Percentiles rank a stretch among this genome's conserved stretches.
Conservation (phyloP, 176 grass and related monocot genomes). For the Pontederia paniculata region DNA sequence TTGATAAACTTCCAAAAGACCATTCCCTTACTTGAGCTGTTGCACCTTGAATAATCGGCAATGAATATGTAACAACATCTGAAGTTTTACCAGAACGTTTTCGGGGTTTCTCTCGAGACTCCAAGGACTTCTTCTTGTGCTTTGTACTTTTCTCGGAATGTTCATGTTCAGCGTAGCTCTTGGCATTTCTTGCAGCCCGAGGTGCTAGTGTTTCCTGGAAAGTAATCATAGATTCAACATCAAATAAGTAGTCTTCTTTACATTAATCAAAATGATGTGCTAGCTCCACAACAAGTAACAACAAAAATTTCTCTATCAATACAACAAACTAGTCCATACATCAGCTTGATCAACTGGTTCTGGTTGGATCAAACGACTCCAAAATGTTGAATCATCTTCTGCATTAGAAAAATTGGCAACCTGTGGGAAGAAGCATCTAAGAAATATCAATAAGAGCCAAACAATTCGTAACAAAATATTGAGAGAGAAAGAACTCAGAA, state of each 20-base stretch:
- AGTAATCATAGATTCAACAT: not conserved
- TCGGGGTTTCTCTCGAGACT: constrained; percentile 61
- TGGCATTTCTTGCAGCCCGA: constrained; percentile 85
- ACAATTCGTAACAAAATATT: constrained; percentile 10
- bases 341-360: constrained; percentile 66
- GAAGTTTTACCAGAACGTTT: constrained; percentile 68
- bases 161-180: constrained; percentile 83
- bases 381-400: constrained; percentile 92
- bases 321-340: constrained; percentile 31
- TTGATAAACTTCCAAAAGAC: constrained; percentile 71
- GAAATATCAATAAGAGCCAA: constrained; percentile 11
- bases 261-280: not conserved
- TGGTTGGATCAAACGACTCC: constrained; percentile 94
- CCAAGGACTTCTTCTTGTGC: constrained; percentile 52
- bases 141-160: constrained; percentile 43
- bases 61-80: constrained; percentile 36
- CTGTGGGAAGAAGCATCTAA: constrained; percentile 28
- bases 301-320: not conserved
- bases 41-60: constrained; percentile 71
- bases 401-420: constrained; percentile 96
- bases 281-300: not conserved
- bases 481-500: not conserved
- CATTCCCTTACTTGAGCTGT: constrained; percentile 85
- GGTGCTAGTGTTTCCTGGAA: constrained; percentile 84
- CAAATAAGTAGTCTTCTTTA: not conserved